Base-by-base conservation (phyloP, 495 filamentous ascomycete species). In the Podospora pseudopauciseta region DNA sequence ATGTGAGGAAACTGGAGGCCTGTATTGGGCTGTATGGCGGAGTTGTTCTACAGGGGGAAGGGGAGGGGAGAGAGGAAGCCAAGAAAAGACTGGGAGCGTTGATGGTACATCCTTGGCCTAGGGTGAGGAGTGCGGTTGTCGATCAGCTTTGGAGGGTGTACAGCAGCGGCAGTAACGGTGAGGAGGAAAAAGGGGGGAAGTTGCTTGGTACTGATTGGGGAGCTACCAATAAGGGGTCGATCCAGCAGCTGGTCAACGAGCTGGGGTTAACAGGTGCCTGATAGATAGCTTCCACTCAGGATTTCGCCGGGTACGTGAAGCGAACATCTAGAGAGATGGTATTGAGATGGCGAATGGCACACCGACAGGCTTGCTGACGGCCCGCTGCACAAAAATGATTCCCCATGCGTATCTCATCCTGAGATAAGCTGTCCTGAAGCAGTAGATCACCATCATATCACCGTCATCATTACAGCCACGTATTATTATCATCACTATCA, bases 1-100 rank as follows among this genome's bases (percentile, higher is more conserved):
- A 91, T 74, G 86, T 96, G 5, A 83, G 86, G 30, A 92, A 93
- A 71, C 81, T 98, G 11, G 86, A 91, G 74, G 90, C 91, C 1
- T 92, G 91, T 19, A 79, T 96, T 57, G 87, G 86, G 66, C 85
- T 93, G 5, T 98, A 97, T 78, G 85, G 88, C 5, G 87, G 87
- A 18, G 77, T 97, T 6, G 73, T 80, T 15, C 63, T 60, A 34
- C 44, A 65, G 9, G 67, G 44, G 15, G 66, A 63, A 19, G 72
- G 69, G 57, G 74, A 68, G 58, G 77, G 77, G 6, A 80, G 73
- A 5, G 67, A 71, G 15, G 80, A 84, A 68, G 80, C 82, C n/a
- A 73, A 72, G 5, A 75, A 72, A 68, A 76, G 82, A 63, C 77
- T 85, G n/a, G 81, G 75, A 2, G 82, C 76, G 1, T 74, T 85